Evolutionary conservation across 805 yeast species (phyloP).

Genomic region (Schwanniomyces polymorphus): DNA sequence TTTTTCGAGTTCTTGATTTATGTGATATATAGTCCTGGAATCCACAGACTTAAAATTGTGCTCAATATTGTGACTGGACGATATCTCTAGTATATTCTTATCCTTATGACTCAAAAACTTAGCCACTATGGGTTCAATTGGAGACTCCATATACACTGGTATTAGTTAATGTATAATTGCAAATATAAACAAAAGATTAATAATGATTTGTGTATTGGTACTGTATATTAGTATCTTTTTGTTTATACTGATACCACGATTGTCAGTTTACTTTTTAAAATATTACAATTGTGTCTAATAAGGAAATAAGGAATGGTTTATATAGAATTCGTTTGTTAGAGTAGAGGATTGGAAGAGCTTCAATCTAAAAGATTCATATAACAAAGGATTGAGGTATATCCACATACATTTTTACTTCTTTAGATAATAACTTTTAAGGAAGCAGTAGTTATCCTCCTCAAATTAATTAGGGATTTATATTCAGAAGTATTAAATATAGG

Average conservation of each 20-base stretch:
- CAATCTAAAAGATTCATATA: background rate
- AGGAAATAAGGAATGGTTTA: too few species aligned
- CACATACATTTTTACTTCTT: too few species aligned
- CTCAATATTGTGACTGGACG: constrained; percentile 9
- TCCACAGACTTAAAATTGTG: constrained; percentile 8
- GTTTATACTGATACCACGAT: too few species aligned
- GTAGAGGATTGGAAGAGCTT: background rate
- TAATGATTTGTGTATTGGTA: background rate
- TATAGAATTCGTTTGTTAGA: too few species aligned
- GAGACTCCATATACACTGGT: constrained; percentile 1
- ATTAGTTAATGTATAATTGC: background rate
- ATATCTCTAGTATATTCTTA: constrained; percentile 7
- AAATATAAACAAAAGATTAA: background rate
- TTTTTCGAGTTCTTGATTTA: constrained; percentile 2
- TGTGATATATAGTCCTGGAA: constrained; percentile 5
- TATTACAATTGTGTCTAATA: too few species aligned
- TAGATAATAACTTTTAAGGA: too few species aligned
- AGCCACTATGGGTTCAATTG: constrained; percentile 1
- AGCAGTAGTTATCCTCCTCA: too few species aligned
- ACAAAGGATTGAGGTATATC: too few species aligned
- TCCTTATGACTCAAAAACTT: background rate
- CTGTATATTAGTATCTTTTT: background rate
- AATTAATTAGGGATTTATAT: too few species aligned
- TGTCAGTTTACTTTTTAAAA: too few species aligned
- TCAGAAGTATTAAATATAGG: too few species aligned